These are phyloP conservation scores for Ampelocalamus luodianensis DNA, from an alignment of 176 grass and related monocot genomes.

Conservation along the genomic window DNA sequence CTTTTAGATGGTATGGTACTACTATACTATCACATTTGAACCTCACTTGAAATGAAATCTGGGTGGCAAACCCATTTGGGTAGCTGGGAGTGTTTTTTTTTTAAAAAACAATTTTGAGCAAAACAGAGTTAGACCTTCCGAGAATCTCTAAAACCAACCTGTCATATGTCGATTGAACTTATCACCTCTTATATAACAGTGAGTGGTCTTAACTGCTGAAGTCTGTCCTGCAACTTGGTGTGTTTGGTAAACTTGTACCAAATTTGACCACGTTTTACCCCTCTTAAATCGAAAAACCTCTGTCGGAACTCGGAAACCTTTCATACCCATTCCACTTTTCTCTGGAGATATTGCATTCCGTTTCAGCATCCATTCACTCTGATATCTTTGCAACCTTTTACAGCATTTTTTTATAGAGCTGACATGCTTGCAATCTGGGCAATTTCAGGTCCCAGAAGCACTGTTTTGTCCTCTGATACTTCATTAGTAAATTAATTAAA, in stretches of 20 bases:
- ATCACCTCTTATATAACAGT: not conserved
- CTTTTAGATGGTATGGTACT: not conserved
- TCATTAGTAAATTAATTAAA: constrained; percentile 3
- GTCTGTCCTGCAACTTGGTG: not conserved
- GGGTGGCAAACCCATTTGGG: not conserved
- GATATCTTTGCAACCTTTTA: not conserved
- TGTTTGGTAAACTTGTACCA: not conserved
- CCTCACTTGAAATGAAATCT: constrained; percentile 12
- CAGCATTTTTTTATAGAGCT: not conserved
- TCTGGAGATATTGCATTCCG: not conserved
- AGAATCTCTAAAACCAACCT: not conserved
- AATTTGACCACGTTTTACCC: not conserved
- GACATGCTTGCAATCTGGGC: not conserved
- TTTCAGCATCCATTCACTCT: not conserved
- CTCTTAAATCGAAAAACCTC: not conserved
- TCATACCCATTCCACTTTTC: not conserved
- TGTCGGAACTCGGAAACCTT: not conserved
- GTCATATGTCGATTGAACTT: not conserved
- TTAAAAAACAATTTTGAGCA: not conserved
- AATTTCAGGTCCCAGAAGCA: not conserved
- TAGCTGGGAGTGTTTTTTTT: not conserved
- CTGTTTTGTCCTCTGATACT: not conserved
- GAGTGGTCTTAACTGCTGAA: not conserved
- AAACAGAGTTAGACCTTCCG: not conserved
- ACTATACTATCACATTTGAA: not conserved